phyloP scores from a whole-genome alignment of 2,329 filamentous ascomycete genomes.

The Ophiostoma perfectum region DNA sequence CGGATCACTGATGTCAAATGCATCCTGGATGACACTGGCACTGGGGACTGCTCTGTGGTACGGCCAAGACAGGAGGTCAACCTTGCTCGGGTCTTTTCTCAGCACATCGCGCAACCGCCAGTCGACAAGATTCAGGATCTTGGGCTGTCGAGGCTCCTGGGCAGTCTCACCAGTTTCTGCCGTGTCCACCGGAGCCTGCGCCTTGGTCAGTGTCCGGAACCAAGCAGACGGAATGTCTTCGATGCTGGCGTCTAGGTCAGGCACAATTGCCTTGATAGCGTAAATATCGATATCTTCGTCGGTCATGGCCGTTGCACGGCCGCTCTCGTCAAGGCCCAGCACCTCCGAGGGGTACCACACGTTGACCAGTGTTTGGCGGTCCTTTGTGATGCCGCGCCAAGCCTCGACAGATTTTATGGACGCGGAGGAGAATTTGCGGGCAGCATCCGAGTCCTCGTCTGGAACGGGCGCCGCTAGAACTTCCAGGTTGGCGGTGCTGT shows the following conservation, averaged over 20 bases:
- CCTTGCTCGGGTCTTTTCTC: neutral
- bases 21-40: neutral
- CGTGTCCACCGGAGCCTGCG: neutral
- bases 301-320: constrained; percentile 27
- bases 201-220: constrained; percentile 32
- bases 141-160: constrained; percentile 20
- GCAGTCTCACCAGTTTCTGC: neutral
- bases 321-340: constrained; percentile 18
- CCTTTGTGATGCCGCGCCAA: constrained; percentile 62
- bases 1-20: neutral
- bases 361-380: constrained; percentile 62
- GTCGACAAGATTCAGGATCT: constrained; percentile 38
- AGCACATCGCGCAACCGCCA: constrained; percentile 29
- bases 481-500: constrained; percentile 81
- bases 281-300: constrained; percentile 43
- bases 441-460: neutral
- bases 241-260: constrained; percentile 65
- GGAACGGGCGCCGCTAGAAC: constrained; percentile 46
- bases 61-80: constrained; percentile 21
- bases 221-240: constrained; percentile 54
- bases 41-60: neutral
- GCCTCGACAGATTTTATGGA: constrained; percentile 31
- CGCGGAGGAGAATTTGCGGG: neutral
- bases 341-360: constrained; percentile 55
- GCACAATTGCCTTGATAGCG: constrained; percentile 60